Evolutionary conservation across 768 basidiomycete genomes (phyloP).

Genomic region (Coprinopsis cinerea): DNA sequence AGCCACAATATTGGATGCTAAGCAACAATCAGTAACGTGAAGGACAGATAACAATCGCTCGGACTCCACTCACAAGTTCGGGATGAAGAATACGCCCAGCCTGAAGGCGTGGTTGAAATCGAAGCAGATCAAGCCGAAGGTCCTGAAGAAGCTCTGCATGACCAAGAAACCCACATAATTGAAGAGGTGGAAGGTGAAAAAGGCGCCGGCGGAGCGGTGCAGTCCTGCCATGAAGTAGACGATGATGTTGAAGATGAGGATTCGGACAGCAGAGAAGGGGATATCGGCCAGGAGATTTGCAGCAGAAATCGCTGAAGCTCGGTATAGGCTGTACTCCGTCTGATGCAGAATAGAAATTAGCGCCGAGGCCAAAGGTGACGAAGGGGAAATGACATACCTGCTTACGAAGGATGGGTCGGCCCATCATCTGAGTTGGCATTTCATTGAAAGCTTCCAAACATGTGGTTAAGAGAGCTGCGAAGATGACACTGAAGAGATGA

Average conservation of each 20-base stretch:
- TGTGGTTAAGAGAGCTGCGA: constrained; percentile 60
- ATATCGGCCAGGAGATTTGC: constrained; percentile 66
- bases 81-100: constrained; percentile 63
- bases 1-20: constrained; percentile 62
- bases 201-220: constrained; percentile 34
- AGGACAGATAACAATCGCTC: neutral
- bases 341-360: constrained; percentile 16
- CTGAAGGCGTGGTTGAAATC: constrained; percentile 43
- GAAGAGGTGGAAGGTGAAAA: constrained; percentile 60
- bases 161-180: constrained; percentile 58
- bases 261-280: constrained; percentile 56
- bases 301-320: constrained; percentile 56
- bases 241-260: constrained; percentile 57
- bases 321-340: constrained; percentile 59
- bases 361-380: neutral
- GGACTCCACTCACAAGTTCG: constrained; percentile 47
- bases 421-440: constrained; percentile 75
- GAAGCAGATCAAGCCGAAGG: constrained; percentile 50
- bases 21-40: neutral
- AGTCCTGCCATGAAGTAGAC: constrained; percentile 66
- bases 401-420: constrained; percentile 69
- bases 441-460: constrained; percentile 71
- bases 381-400: constrained; percentile 40
- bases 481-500: constrained; percentile 47
- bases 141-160: constrained; percentile 85